Conservation (phyloP, 148 eudicot species). For the Suaeda aralocaspica region DNA sequence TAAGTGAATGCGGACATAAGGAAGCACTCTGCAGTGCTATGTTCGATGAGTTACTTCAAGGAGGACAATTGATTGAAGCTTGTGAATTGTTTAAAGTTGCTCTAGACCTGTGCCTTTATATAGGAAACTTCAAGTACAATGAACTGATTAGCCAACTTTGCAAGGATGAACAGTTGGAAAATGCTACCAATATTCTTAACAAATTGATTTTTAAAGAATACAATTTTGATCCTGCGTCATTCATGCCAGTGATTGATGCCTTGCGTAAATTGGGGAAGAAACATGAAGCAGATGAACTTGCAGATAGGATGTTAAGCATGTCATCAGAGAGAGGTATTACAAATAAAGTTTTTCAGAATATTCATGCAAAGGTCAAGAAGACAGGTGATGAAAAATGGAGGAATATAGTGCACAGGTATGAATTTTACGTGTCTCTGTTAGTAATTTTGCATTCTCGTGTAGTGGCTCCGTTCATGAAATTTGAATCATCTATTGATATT, state of each 20-base stretch:
- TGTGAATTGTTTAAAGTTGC: conserved; percentile 57
- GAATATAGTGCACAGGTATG: conserved; percentile 77
- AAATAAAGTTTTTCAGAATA: conserved; percentile 32
- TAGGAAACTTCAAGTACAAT: conserved; percentile 65
- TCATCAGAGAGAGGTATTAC: conserved; percentile 40
- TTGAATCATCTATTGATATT: not conserved
- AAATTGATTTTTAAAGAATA: conserved; percentile 58
- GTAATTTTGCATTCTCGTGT: not conserved
- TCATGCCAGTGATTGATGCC: conserved; percentile 83
- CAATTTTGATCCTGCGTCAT: conserved; percentile 71
- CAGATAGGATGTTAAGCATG: conserved; percentile 76
- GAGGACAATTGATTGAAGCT: conserved; percentile 74
- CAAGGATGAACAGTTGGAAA: conserved; percentile 55
- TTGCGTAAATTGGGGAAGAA: conserved; percentile 59
- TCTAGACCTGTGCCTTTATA: conserved; percentile 51
- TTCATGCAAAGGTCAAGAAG: conserved; percentile 30
- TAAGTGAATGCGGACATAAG: conserved; percentile 61
- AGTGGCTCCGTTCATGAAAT: not conserved
- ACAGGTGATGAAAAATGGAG: conserved; percentile 52
- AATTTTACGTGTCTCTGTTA: not conserved
- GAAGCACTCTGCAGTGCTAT: conserved; percentile 60
- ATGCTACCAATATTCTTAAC: conserved; percentile 49
- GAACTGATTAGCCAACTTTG: conserved; percentile 63
- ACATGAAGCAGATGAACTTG: conserved; percentile 66
- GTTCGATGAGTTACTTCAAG: conserved; percentile 75